Evolutionary conservation across 1,284 basidiomycete genomes (phyloP).

Genomic region (Ganoderma boninense): DNA sequence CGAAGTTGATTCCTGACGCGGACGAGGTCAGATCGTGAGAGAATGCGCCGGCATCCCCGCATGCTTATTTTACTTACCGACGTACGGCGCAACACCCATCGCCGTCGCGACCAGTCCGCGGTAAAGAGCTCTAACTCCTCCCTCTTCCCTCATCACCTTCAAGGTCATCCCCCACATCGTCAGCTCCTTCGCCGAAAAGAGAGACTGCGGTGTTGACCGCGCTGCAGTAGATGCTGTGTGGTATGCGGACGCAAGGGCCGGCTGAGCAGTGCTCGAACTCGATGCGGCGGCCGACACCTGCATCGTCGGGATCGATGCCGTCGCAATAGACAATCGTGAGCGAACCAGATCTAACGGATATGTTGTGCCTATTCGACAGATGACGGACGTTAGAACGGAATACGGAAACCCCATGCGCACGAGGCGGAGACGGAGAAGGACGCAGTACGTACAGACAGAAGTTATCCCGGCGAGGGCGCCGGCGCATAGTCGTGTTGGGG

Average conservation of each 20-base stretch:
- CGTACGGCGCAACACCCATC: constrained; percentile 93
- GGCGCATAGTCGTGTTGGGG: constrained; percentile 80
- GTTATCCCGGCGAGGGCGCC: constrained; percentile 93
- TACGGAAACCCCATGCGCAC: constrained; percentile 15
- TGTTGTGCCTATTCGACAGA: constrained; percentile 69
- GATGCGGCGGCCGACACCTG: constrained; percentile 33
- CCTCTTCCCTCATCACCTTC: constrained; percentile 92
- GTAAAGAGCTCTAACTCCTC: constrained; percentile 88
- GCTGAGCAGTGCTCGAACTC: constrained; percentile 38
- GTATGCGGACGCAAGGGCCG: constrained; percentile 56
- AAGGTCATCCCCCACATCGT: constrained; percentile 90
- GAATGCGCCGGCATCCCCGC: constrained; percentile 7
- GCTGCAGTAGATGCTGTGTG: constrained; percentile 56
- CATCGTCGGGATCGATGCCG: constrained; percentile 68
- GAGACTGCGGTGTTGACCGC: constrained; percentile 38
- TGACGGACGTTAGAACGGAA: constrained; percentile 9
- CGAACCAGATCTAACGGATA: constrained; percentile 95
- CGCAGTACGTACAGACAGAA: constrained; percentile 56
- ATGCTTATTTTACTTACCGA: constrained; percentile 44
- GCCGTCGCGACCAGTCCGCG: constrained; percentile 90
- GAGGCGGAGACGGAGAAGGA: constrained; percentile 1
- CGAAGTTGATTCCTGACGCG: constrained; percentile 80
- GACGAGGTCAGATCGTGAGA: constrained; percentile 18
- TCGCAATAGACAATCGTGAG: constrained; percentile 92
- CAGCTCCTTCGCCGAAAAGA: constrained; percentile 63